These are phyloP conservation scores for Aureobasidium sp. DNA, from an alignment of 2,329 filamentous ascomycete genomes.

Conservation along the genomic window DNA sequence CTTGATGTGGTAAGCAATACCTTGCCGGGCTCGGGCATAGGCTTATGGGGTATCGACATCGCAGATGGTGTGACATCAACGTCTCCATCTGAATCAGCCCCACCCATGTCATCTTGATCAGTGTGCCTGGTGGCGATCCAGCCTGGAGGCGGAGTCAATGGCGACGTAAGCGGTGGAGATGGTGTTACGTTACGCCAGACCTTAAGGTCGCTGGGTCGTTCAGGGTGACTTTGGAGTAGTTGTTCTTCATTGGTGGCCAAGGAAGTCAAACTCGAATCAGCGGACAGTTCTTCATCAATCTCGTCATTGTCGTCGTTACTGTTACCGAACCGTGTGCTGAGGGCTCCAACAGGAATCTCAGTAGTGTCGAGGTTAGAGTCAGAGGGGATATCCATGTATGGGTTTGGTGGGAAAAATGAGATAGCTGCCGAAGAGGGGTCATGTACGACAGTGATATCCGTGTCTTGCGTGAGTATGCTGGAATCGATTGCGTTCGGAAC, in stretches of 20 bases:
- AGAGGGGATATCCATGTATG: not conserved
- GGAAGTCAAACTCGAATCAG: not conserved
- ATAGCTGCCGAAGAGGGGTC: not conserved
- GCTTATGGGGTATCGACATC: not conserved
- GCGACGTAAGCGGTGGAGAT: not conserved
- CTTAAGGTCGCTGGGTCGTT: not conserved
- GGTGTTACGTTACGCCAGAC: not conserved
- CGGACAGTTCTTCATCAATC: not conserved
- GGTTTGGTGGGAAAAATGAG: conserved; percentile 10
- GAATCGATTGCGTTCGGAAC: not conserved
- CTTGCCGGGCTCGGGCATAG: not conserved
- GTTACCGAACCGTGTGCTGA: too few species aligned
- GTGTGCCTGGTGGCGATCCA: not conserved
- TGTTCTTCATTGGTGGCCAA: not conserved
- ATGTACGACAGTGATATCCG: conserved; percentile 6
- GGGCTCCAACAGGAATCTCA: too few species aligned
- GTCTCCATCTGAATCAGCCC: not conserved
- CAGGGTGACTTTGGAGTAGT: not conserved
- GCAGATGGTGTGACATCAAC: not conserved
- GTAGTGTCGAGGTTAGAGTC: not conserved
- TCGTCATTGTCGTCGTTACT: not conserved
- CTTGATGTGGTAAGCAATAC: not conserved
- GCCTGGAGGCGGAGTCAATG: not conserved
- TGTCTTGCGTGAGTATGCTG: not conserved
- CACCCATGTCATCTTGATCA: not conserved